Conservation (phyloP, 768 basidiomycete genomes). For the Aureoboletus auriporus region DNA sequence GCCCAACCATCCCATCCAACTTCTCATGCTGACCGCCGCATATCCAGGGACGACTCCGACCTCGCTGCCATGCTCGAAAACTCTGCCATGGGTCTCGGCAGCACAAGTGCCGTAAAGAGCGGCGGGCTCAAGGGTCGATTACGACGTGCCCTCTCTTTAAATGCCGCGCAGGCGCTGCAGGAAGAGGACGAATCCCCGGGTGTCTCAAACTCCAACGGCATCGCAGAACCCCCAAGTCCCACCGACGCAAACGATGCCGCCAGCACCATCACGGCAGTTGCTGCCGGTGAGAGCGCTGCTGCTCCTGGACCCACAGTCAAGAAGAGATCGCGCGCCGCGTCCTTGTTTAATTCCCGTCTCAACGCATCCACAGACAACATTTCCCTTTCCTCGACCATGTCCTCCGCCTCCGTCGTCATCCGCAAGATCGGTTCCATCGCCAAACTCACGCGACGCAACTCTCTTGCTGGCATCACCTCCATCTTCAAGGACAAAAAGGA, state of each 20-base stretch:
- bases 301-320: slow-evolving; percentile 38
- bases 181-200: slow-evolving; percentile 33
- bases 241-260: slow-evolving; percentile 24
- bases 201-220: slow-evolving; percentile 28
- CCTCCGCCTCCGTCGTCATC: slow-evolving; percentile 93
- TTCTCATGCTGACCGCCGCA: slow-evolving; percentile 64
- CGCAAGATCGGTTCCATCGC: slow-evolving; percentile 91
- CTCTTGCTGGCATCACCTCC: slow-evolving; percentile 85
- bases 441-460: slow-evolving; percentile 84
- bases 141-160: slow-evolving; percentile 68
- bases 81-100: slow-evolving; percentile 35
- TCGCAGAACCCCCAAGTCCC: slow-evolving; percentile 22
- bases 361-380: slow-evolving; percentile 94
- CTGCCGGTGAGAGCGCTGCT: slow-evolving; percentile 11
- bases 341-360: slow-evolving; percentile 82
- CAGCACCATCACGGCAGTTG: slow-evolving; percentile 37
- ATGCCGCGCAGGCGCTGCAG: slow-evolving; percentile 52
- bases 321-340: slow-evolving; percentile 68
- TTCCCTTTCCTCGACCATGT: slow-evolving; percentile 90
- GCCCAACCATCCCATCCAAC: slow-evolving; percentile 36
- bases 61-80: slow-evolving; percentile 49
- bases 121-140: slow-evolving; percentile 76
- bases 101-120: slow-evolving; percentile 40
- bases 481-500: slow-evolving; percentile 87
- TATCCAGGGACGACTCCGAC: slow-evolving; percentile 76